Base-by-base conservation (phyloP, 148 eudicot species). In the Silene latifolia region DNA sequence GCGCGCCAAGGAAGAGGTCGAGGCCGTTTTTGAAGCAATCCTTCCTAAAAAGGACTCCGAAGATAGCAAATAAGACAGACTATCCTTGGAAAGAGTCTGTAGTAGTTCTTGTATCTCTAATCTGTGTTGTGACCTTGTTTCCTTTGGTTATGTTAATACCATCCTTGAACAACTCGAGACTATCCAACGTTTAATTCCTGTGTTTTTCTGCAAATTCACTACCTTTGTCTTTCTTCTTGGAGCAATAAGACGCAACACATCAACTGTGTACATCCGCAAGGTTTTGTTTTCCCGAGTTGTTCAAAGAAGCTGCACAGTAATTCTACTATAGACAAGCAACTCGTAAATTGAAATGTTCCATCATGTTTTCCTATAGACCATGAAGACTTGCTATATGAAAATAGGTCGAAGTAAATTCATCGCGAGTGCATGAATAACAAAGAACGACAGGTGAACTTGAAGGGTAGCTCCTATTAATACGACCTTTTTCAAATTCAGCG, bases 1-100 rank as follows among this genome's bases (percentile, higher is more conserved):
- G 74, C 87, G 98, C n/a, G 80, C 82, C 12, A 93, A 93, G 83
- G 98, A 93, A 86, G 98, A 93, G 78, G 70, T 87, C 18, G 97
- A 93, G 84, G 98, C 98, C 47, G 67, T 91, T 65, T 79, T 11
- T 15, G 56, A 51, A 51, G 56, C 56, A 51, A 15, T 63, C 39
- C 87, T 66, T 74, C 84, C 85, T 8, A 89, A 89, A 78, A 91
- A 93, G 82, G 85, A 86, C 76, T 77, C 75, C 2, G 66, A 76
- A 72, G 83, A 72, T 29, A 27, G 1, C 63, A 80, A 80, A 76
- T 76, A 72, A 39, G 39, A 0, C 4, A 39, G 63, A 7, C 68
- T 5, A 14, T 8, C 15, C 13, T 10, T 13, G 13, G 9, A 42
- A 42, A 13, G 20, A 39, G 23, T 35, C 8, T 8, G 0, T 39